Base-by-base conservation (phyloP, 208 protist genomes). In the Crithidia acanthocephali region DNA sequence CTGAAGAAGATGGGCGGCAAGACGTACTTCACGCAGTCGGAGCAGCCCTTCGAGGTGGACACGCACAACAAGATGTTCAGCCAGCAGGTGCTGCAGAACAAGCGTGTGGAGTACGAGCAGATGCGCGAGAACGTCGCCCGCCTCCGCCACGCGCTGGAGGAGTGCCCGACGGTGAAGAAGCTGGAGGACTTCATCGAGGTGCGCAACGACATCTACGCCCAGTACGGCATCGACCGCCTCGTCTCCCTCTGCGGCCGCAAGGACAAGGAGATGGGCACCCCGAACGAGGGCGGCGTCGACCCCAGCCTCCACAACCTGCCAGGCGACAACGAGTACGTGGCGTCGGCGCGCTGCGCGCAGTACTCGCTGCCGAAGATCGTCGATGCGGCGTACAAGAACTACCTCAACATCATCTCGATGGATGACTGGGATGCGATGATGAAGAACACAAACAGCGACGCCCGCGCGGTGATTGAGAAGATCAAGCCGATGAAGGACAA, bases 51-150 rank as follows among this genome's bases (percentile, higher is more conserved):
- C 67, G 79, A 82, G 65, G 89, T 94, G 48, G 89, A 94, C 61
- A 77, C 85, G 68, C 86, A 94, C 76, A 94, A 78, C 52, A 94
- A 94, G 74, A 94, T 94, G 89, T 94, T 81, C 74, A 91, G 83
- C 56, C 89, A 94, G 68, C 86, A 94, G 72, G 89, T 94, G 53
- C 79, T 94, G 67, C 84, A 93, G 78, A 91, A 92, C 76, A 91
- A 93, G 66, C 87, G 83, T 42, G 90, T 91, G 18, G 86, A 93
- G 80, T 91, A 95, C 79, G 90, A 92, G 76, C 79, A 95, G 74
- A 85, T 90, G 68, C 87, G 90, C 35, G 79, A 77, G 40, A 70
- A 79, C 45, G 87, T 87, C 22, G 80, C 85, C 60, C 67, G 74
- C 52, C 77, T 79, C 40, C 84, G 84, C 28, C 78, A 82, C 30